Evolutionary conservation across 257 asterid genomes (phyloP).

Genomic region (Jaltomata sinuosa): DNA sequence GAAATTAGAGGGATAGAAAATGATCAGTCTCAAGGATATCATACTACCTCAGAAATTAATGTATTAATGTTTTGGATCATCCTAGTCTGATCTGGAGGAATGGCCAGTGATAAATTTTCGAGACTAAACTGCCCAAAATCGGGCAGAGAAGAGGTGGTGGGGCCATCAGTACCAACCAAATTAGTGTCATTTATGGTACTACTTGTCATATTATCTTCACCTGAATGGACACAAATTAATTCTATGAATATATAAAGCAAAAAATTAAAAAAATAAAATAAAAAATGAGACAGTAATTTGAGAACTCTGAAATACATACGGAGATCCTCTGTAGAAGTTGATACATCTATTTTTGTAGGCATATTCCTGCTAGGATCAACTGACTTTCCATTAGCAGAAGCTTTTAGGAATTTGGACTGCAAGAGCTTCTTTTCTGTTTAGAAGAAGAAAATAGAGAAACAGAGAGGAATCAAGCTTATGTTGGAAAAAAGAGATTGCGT

Average conservation of each 20-base stretch:
- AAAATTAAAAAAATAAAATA: background rate
- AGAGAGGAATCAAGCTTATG: background rate
- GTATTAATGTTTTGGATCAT: constrained; percentile 69
- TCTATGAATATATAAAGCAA: background rate
- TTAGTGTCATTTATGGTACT: constrained; percentile 19
- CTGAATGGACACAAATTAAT: constrained; percentile 17
- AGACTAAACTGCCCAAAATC: constrained; percentile 38
- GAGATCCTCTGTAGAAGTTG: constrained; percentile 93
- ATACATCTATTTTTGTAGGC: constrained; percentile 39
- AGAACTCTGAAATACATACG: constrained; percentile 31
- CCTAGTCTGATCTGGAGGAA: constrained; percentile 88
- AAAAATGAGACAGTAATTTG: background rate
- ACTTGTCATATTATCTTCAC: constrained; percentile 14
- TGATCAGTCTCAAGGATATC: background rate
- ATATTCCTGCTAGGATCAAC: constrained; percentile 35
- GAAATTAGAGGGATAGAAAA: background rate
- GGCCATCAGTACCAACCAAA: constrained; percentile 28
- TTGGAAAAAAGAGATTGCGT: background rate
- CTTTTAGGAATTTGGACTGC: constrained; percentile 70
- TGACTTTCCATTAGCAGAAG: constrained; percentile 61
- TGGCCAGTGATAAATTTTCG: constrained; percentile 35
- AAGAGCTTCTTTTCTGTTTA: constrained; percentile 76
- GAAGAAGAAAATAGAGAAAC: constrained; percentile 14
- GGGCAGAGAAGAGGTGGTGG: constrained; percentile 34
- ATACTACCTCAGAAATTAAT: constrained; percentile 68